Base-by-base conservation (phyloP, 257 asterid species). In the Paraleonurus japonicus region DNA sequence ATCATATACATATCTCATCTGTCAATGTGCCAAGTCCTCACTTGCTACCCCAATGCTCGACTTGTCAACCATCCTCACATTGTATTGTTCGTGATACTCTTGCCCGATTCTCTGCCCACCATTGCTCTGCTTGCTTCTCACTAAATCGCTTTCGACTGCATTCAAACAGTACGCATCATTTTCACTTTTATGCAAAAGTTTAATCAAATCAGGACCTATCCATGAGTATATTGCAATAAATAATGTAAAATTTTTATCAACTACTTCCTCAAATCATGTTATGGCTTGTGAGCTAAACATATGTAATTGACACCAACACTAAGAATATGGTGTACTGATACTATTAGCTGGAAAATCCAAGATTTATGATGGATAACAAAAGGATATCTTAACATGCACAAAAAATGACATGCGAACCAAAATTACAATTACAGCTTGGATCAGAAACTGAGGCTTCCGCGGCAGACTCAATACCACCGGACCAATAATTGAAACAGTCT, bases 141-240 rank as follows among this genome's bases (percentile, higher is more conserved):
- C 94, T 89, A 75, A 89, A 89, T 33, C 92, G 77, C 81, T 94
- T 94, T 72, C 99, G 97, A 57, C 99, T 94, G 96, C 91, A 88
- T 80, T 70, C 67, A 58, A 73, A 26, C 79, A 78, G 76, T 76
- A 61, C 22, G 1, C 50, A 35, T 47, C 53, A 75, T 16, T 8
- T 59, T 72, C 24, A 70, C 26, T 59, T 37, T 39, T 19, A 45
- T n/a, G 41, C 63, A 13, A 20, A 23, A 51, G 26, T 39, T 24
- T 51, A 64, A 55, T 24, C 1, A 6, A 43, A 1, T 51, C 26
- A 27, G 19, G 15, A 55, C 45, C 58, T 26, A 57, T 70, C 68
- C 54, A 47, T 7, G 27, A 51, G 2, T 45, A 45, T 17, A 17
- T 53, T 20, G 60, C 60, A 53, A 53, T 22, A 45, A 53, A 17